Base-by-base conservation (phyloP, 192 early-diverging fungal genomes). In the Dissophora ornata region DNA sequence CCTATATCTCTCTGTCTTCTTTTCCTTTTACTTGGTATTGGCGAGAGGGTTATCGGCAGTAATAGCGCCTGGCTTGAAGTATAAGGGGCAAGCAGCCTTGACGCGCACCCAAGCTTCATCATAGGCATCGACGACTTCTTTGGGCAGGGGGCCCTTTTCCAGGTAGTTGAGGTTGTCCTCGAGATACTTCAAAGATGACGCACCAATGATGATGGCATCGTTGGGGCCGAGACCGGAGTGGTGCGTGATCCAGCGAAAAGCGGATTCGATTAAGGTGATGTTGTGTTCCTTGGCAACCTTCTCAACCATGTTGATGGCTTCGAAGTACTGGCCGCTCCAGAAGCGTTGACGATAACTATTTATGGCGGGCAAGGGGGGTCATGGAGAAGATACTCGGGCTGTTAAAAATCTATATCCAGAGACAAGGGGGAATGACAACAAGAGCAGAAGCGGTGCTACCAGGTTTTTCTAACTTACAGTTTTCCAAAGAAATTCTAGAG, bases 61-160 rank as follows among this genome's bases (percentile, higher is more conserved):
- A n/a, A n/a, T n/a, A n/a, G n/a, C n/a, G n/a, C n/a, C n/a, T n/a
- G n/a, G n/a, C n/a, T n/a, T n/a, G n/a, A n/a, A n/a, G n/a, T n/a
- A n/a, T n/a, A n/a, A n/a, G 10, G 74, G 44, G 22, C 51, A 61
- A 16, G 56, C 54, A 19, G 62, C 52, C 66, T 81, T 83, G 25
- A 81, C 85, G 12, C 58, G 36, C 21, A 70, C 52, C 86, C 88
- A 91, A 1, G 82, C 85, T 16, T 77, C 80, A 56, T 91, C 88
- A 24, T 90, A 84, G 9, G 83, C 86, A 26, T 57, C 57, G 13
- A 90, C 59, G 22, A 91, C 62, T 0, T 45, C 69, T 34, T 78
- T 67, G 13, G 87, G 86, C 57, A 91, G 62, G 2, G 85, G 81
- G 2, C 82, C 86, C 42, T 71, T 83, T 22, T 85, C 83, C 67